phyloP scores from a whole-genome alignment of 2,329 filamentous ascomycete genomes.

The Botrytis fabae region DNA sequence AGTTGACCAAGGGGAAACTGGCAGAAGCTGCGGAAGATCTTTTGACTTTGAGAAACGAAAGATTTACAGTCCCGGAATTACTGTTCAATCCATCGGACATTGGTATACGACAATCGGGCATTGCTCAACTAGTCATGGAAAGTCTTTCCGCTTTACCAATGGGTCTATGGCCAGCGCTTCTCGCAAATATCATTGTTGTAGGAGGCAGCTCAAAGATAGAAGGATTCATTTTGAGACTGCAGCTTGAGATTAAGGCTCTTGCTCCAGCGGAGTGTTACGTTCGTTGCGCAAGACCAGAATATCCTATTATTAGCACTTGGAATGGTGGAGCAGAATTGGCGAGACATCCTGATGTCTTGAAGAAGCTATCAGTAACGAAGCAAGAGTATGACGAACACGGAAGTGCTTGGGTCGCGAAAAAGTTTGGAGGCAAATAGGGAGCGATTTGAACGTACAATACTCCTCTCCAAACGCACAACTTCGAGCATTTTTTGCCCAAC shows the following conservation, averaged over 20 bases:
- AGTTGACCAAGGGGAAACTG: conserved; percentile 46
- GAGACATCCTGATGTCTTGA: conserved; percentile 61
- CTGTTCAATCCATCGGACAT: conserved; percentile 86
- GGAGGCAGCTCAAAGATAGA: conserved; percentile 80
- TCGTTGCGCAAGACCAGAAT: conserved; percentile 65
- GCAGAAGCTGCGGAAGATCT: conserved; percentile 68
- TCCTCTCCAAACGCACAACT: not conserved
- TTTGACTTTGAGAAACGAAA: conserved; percentile 85
- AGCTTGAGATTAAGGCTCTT: conserved; percentile 69
- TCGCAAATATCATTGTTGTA: conserved; percentile 86
- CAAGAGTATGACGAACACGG: conserved; percentile 90
- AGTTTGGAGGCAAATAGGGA: conserved; percentile 55
- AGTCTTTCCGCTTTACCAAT: conserved; percentile 72
- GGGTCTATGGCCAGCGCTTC: conserved; percentile 78
- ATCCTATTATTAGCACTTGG: conserved; percentile 84
- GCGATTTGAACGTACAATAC: not conserved
- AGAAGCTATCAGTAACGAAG: conserved; percentile 73
- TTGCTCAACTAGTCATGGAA: conserved; percentile 81
- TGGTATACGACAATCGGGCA: conserved; percentile 77
- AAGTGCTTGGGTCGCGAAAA: conserved; percentile 69
- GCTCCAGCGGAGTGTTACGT: conserved; percentile 78
- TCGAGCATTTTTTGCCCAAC: not conserved
- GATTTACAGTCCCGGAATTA: conserved; percentile 86
- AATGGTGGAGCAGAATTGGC: conserved; percentile 78
- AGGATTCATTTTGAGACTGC: conserved; percentile 79